Base-by-base conservation (phyloP, 1,284 basidiomycete species). In the Ustilago esculenta region DNA sequence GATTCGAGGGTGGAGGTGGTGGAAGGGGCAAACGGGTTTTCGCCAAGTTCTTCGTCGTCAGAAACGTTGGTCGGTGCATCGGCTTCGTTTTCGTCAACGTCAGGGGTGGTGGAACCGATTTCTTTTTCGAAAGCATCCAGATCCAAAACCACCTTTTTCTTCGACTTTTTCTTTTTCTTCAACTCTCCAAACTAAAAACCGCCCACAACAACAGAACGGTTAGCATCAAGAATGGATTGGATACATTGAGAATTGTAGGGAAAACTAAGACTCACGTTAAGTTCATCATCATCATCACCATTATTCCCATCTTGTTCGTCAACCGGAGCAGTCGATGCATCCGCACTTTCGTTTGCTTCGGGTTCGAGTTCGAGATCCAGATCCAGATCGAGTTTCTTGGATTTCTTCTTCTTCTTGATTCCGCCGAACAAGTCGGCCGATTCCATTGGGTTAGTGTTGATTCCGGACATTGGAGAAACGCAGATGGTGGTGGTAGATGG, bases 341-440 rank as follows among this genome's bases (percentile, higher is more conserved):
- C n/a, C n/a, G n/a, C n/a, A n/a, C n/a, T n/a, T n/a, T n/a, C n/a
- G n/a, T n/a, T n/a, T n/a, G n/a, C n/a, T n/a, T n/a, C n/a, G n/a
- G n/a, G n/a, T n/a, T 73, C 75, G 29, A 70, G 65, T 12, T 66
- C 65, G 42, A 73, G n/a, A 29, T 29, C 27, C 7, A 29, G 47
- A 35, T 72, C 91, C 52, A 92, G 84, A 81, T 93, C 92, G 52
- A 92, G 90, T 61, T 91, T 90, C 86, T 92, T 92, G 85, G 91
- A 92, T 84, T 82, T 83, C 54, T 92, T 92, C 84, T 92, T 93
- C 86, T 93, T 93, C 87, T 92, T 92, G 79, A 92, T 80, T 77
- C 91, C 91, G 6, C 89, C 91, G 78, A 93, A 92, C 87, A 92
- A 90, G 47, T 90, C 87, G 75, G 90, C 90, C 77, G 88, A 85